Evolutionary conservation across 164 flowering plant genomes (phyloP).

Genomic region (Kingdonia uniflora): DNA sequence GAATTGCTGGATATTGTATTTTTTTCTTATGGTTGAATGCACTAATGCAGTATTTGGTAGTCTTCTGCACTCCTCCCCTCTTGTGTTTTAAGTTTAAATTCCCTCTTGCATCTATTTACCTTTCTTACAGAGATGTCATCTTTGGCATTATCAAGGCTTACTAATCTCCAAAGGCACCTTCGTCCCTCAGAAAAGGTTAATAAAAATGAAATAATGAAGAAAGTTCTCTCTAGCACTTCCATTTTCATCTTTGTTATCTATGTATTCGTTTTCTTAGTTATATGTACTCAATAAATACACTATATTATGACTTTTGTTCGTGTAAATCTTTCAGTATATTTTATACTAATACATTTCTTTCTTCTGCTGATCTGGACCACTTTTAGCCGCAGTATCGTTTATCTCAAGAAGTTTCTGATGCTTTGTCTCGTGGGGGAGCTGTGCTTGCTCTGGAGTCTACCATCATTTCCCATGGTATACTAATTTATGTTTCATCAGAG

Average conservation of each 20-base stretch:
- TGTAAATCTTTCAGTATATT: too few species aligned
- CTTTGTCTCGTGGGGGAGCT: conserved; percentile 51
- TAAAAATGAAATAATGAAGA: not conserved
- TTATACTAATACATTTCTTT: too few species aligned
- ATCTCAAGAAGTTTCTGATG: conserved; percentile 60
- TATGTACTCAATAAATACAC: too few species aligned
- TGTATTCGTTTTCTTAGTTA: not conserved
- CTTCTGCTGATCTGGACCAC: not conserved
- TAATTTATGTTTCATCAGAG: not conserved
- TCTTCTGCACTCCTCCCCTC: too few species aligned
- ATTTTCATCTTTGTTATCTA: not conserved
- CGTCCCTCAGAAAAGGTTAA: conserved; percentile 5
- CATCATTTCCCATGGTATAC: conserved; percentile 73
- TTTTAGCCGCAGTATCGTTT: conserved; percentile 11
- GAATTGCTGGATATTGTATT: too few species aligned
- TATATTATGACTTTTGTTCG: too few species aligned
- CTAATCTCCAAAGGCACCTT: conserved; percentile 15
- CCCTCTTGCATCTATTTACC: too few species aligned
- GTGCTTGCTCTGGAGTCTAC: conserved; percentile 92
- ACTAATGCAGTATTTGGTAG: too few species aligned
- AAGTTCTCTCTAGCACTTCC: not conserved
- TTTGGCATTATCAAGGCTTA: conserved; percentile 14
- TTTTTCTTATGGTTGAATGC: too few species aligned
- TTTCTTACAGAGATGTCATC: not conserved
- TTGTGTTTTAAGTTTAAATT: too few species aligned